Percentiles rank a stretch among this genome's conserved stretches.
These are phyloP conservation scores for Acaromyces ingoldii DNA, from an alignment of 1,284 basidiomycete genomes.

Conservation along the genomic window DNA sequence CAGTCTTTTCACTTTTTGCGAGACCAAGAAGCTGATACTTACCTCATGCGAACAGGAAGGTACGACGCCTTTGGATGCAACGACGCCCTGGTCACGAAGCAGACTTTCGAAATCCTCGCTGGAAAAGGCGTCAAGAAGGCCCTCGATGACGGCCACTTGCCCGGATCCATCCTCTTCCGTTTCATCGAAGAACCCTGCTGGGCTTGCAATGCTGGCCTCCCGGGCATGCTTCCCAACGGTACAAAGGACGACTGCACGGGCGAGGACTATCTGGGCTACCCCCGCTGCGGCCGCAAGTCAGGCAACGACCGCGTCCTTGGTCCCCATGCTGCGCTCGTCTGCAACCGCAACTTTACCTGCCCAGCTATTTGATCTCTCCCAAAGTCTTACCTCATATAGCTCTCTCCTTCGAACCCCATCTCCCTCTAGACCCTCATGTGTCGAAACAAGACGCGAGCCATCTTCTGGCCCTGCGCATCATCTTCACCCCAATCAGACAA, in stretches of 20 bases:
- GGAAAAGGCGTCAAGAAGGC: not conserved
- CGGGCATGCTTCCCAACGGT: not conserved
- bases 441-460: too few species aligned
- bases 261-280: not conserved
- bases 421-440: too few species aligned
- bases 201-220: not conserved
- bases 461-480: too few species aligned
- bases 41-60: too few species aligned
- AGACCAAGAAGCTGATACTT: too few species aligned
- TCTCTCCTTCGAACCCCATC: too few species aligned
- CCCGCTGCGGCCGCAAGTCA: not conserved
- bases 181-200: not conserved
- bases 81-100: not conserved
- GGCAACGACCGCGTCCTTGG: not conserved
- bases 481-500: too few species aligned
- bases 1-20: too few species aligned
- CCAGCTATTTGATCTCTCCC: too few species aligned
- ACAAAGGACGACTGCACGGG: not conserved
- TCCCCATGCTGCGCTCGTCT: not conserved
- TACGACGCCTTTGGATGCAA: constrained; percentile 6
- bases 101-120: not conserved
- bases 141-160: not conserved
- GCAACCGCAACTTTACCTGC: not conserved
- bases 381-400: too few species aligned
- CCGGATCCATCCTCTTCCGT: not conserved